phyloP scores from a whole-genome alignment of 352 stramenopile species.

The Blastocystis sp. region DNA sequence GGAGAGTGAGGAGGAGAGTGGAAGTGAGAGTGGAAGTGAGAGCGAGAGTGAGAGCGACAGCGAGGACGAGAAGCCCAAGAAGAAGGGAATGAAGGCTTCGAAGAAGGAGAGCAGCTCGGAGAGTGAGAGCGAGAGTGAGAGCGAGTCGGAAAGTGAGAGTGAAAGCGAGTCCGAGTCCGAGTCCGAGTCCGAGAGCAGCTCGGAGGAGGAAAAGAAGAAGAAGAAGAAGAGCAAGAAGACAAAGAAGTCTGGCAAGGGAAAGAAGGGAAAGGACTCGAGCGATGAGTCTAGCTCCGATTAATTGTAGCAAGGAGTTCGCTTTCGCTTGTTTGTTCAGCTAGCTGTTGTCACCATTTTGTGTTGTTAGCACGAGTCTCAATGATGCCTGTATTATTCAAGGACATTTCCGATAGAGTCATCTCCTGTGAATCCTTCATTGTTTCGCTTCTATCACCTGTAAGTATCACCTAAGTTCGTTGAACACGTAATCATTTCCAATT shows the following conservation, averaged over 20 bases:
- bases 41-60: not conserved
- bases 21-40: not conserved
- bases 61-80: not conserved
- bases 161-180: not conserved
- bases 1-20: not conserved
- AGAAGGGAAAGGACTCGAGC: constrained; percentile 46
- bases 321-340: no score
- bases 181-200: not conserved
- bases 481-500: no score
- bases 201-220: not conserved
- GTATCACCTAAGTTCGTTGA: no score
- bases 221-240: constrained; percentile 41
- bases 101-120: not conserved
- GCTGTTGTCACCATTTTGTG: no score
- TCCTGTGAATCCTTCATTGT: no score
- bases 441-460: no score
- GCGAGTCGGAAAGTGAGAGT: not conserved
- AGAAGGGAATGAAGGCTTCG: not conserved
- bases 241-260: no score
- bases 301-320: no score
- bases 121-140: not conserved
- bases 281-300: constrained; percentile 48
- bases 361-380: no score
- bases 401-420: no score
- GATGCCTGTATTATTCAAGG: no score